Base-by-base conservation (phyloP, 805 yeast genomes). In the Hanseniaspora clermontiae region DNA sequence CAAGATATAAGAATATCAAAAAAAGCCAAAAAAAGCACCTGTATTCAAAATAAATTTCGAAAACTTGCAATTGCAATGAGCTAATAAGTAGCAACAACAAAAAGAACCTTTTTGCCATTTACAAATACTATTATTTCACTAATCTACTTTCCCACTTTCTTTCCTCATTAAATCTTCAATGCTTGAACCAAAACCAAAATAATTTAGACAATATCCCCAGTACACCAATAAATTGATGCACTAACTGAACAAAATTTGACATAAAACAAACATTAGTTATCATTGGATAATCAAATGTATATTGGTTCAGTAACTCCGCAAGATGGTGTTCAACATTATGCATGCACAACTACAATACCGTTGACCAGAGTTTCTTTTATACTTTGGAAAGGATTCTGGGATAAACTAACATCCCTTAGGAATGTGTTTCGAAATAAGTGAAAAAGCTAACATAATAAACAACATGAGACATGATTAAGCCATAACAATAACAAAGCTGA, bases 341-440 rank as follows among this genome's bases (percentile, higher is more conserved):
- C 31, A 20, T 42, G 45, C 45, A 42, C 48, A 45, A 45, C 48
- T 45, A 45, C 48, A 45, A 24, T 15, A 42, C 45, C 31, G 45
- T 42, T 42, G 9, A 42, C 10, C n/a, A 42, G 14, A n/a, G 12
- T 12, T 24, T 7, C 17, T 24, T 42, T 24, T 24, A 42, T 42
- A 42, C 45, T 24, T 10, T 1, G 14, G 45, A 42, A 24, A 42
- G 45, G 19, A 42, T 15, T 42, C 45, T 45, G 40, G 34, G 40
- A 36, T 34, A 47, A 47, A 47, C 50, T 34, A 47, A 34, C 50
- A 34, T 47, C 50, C 50, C 40, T 36, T 34, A 47, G 36, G 36
- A 47, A 20, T 32, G 31, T 47, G 31, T 34, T 34, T 15, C 19
- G 29, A 24, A 34, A 19, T 3, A 20, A 43, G 3, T 32, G 8